Evolutionary conservation across 495 filamentous ascomycete species (phyloP).

Genomic region (Penicillium longicatenatum): DNA sequence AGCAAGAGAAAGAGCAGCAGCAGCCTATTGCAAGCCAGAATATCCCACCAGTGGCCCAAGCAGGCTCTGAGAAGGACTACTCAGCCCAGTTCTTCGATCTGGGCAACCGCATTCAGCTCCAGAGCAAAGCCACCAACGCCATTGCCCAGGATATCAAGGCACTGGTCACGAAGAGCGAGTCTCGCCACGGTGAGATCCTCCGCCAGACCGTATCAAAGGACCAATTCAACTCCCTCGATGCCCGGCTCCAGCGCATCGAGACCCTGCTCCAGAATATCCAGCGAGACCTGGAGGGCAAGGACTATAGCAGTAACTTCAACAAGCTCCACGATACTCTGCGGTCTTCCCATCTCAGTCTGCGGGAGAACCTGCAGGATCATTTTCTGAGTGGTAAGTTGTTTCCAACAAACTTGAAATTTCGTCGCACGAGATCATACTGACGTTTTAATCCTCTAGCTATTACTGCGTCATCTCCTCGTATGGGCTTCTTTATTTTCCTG

Average conservation of each 20-base stretch:
- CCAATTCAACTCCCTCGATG: constrained; percentile 56
- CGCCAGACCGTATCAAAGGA: constrained; percentile 48
- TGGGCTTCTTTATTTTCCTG: constrained; percentile 73
- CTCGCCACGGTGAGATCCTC: constrained; percentile 59
- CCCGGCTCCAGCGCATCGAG: constrained; percentile 61
- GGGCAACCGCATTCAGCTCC: constrained; percentile 73
- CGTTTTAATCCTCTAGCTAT: constrained; percentile 51
- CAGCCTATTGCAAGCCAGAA: constrained; percentile 37
- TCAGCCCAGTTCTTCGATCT: constrained; percentile 75
- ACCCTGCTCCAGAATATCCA: constrained; percentile 53
- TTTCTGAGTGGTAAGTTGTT: constrained; percentile 35
- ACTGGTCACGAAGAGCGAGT: constrained; percentile 52
- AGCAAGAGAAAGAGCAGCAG: constrained; percentile 33
- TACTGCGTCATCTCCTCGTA: constrained; percentile 59
- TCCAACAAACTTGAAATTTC: too few species aligned
- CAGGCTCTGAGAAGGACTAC: constrained; percentile 52
- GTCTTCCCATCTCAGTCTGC: constrained; percentile 69
- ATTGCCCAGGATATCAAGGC: constrained; percentile 64
- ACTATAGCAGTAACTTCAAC: constrained; percentile 69
- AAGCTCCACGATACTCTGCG: constrained; percentile 71
- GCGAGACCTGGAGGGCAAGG: constrained; percentile 69
- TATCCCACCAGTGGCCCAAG: constrained; percentile 9
- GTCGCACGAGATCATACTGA: constrained; percentile 6
- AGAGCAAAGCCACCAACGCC: constrained; percentile 70
- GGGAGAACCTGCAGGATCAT: constrained; percentile 50